Conservation (phyloP, 1,139 yeast genomes). For the Taiozyma onychis region DNA sequence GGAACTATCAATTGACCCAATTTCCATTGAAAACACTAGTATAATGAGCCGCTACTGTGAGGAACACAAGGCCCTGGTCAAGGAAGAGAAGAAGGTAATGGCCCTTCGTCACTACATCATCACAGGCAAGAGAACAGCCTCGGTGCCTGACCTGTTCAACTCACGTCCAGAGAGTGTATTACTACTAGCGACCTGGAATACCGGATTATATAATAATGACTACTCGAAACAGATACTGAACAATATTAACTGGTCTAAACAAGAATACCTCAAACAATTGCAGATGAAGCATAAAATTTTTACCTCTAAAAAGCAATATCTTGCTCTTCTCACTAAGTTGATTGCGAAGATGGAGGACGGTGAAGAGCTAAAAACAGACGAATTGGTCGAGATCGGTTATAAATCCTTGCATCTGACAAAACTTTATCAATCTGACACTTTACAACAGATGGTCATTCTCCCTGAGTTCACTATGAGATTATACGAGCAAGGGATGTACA, state of each 20-base stretch:
- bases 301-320: neutral
- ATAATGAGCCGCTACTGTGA: too few species aligned
- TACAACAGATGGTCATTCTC: neutral
- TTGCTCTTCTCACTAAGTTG: neutral
- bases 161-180: neutral
- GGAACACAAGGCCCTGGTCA: neutral
- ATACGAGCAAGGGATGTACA: neutral
- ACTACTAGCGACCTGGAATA: neutral
- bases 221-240: neutral
- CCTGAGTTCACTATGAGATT: neutral
- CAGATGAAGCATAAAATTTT: neutral
- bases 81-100: neutral
- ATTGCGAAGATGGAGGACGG: neutral
- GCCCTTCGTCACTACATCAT: neutral
- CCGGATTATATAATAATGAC: neutral
- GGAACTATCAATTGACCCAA: too few species aligned
- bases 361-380: neutral
- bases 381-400: neutral
- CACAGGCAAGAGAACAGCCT: neutral
- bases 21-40: too few species aligned
- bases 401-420: neutral
- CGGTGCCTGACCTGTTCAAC: neutral
- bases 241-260: neutral
- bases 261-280: neutral
- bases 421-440: neutral